These are phyloP conservation scores for Psilocybe mexicana DNA, from an alignment of 1,284 basidiomycete species.

Conservation along the genomic window DNA sequence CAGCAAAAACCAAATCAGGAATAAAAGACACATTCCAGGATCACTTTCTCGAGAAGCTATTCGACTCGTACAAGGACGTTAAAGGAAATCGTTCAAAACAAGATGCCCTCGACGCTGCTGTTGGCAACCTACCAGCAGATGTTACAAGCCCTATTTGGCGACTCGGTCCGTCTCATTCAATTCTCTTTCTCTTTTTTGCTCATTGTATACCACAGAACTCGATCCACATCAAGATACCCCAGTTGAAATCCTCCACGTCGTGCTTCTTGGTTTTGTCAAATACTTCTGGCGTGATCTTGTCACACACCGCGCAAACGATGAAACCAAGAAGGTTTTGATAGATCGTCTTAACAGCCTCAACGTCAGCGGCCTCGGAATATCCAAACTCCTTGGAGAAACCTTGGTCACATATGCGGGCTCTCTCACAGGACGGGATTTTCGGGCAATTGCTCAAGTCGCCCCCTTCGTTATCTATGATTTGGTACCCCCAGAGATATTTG, in stretches of 20 bases:
- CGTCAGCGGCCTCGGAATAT: conserved; percentile 30
- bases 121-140: too few species aligned
- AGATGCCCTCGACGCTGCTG: too few species aligned
- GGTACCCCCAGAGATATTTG: conserved; percentile 20
- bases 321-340: conserved; percentile 22
- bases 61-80: too few species aligned
- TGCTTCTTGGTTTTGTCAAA: conserved; percentile 39
- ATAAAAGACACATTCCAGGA: too few species aligned
- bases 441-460: conserved; percentile 35
- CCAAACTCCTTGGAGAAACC: conserved; percentile 28
- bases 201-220: too few species aligned
- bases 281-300: conserved; percentile 40
- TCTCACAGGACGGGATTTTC: conserved; percentile 37
- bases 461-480: conserved; percentile 37
- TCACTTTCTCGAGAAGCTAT: too few species aligned
- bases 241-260: conserved; percentile 38
- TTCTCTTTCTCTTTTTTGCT: too few species aligned
- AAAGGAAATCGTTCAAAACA: too few species aligned
- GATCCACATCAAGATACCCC: too few species aligned
- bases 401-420: conserved; percentile 38
- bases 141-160: too few species aligned
- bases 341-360: conserved; percentile 21
- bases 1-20: too few species aligned
- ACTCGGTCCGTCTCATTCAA: too few species aligned
- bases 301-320: conserved; percentile 22